Conservation (phyloP, 2,329 filamentous ascomycete species). For the Emmonsiellopsis sp. region DNA sequence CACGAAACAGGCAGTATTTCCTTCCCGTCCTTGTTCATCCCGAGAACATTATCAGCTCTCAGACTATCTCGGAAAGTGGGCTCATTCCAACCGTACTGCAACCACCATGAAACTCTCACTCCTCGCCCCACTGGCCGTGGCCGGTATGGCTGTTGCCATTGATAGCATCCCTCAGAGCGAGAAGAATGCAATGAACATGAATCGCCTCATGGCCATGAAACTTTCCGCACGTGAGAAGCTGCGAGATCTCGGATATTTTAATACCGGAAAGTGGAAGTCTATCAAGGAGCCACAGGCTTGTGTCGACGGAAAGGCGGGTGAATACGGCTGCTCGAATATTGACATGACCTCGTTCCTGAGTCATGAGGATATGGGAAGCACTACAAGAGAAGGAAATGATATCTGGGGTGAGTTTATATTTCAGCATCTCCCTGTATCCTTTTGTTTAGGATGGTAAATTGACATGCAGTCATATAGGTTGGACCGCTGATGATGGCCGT, state of each 20-base stretch:
- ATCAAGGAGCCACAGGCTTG: slow-evolving; percentile 13
- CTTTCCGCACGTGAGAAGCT: slow-evolving; percentile 6
- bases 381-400: slow-evolving; percentile 30
- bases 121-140: slow-evolving; percentile 7
- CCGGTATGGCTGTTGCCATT: slow-evolving; percentile 4
- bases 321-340: slow-evolving; percentile 29
- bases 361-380: slow-evolving; percentile 29
- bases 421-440: background rate
- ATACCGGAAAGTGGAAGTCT: slow-evolving; percentile 5
- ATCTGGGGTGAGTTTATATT: slow-evolving; percentile 20
- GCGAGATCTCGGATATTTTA: slow-evolving; percentile 7
- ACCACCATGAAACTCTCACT: slow-evolving; percentile 10
- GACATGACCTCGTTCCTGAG: slow-evolving; percentile 31
- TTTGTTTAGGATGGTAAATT: background rate
- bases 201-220: slow-evolving; percentile 14
- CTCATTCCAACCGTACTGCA: background rate
- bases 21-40: too few species aligned
- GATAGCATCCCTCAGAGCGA: slow-evolving; percentile 1
- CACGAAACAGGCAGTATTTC: too few species aligned
- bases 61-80: background rate
- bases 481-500: slow-evolving; percentile 39
- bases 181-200: slow-evolving; percentile 8
- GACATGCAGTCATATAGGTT: slow-evolving; percentile 22
- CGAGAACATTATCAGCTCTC: background rate
- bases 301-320: slow-evolving; percentile 24